Conservation (phyloP, 768 basidiomycete species). For the Lactarius sanguifluus region DNA sequence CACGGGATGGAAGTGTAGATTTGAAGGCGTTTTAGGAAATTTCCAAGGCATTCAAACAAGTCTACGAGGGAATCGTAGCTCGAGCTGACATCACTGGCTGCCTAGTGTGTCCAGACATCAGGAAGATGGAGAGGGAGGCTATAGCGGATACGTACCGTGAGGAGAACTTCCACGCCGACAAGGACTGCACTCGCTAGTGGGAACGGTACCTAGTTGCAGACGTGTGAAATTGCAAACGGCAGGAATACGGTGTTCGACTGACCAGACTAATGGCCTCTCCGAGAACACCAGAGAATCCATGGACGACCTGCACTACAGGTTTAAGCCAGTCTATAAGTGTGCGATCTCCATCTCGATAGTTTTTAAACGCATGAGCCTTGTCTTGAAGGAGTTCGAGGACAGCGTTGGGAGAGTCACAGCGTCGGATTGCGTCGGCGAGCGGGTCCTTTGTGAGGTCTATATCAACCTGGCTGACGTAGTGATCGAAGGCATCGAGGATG, state of each 20-base stretch:
- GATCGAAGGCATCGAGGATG: neutral
- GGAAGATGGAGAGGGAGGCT: neutral
- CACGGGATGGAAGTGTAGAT: neutral
- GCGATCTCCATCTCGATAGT: slow-evolving; percentile 3
- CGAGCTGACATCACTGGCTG: neutral
- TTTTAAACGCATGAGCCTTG: neutral
- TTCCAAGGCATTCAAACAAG: neutral
- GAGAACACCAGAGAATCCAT: neutral
- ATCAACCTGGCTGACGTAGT: neutral
- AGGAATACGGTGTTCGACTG: neutral
- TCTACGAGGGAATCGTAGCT: slow-evolving; percentile 2
- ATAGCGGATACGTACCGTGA: neutral
- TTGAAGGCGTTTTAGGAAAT: neutral
- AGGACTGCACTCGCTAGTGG: neutral
- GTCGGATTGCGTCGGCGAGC: neutral
- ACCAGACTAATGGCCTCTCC: neutral
- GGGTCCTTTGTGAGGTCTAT: neutral
- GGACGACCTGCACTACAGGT: neutral
- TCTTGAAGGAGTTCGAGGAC: neutral
- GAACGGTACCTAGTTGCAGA: neutral
- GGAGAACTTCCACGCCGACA: neutral
- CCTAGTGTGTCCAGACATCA: neutral
- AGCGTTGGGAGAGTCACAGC: neutral
- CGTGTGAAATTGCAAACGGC: neutral
- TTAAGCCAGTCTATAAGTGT: neutral